phyloP scores from a whole-genome alignment of 2,329 filamentous ascomycete species.

The Hypocreales sp. region DNA sequence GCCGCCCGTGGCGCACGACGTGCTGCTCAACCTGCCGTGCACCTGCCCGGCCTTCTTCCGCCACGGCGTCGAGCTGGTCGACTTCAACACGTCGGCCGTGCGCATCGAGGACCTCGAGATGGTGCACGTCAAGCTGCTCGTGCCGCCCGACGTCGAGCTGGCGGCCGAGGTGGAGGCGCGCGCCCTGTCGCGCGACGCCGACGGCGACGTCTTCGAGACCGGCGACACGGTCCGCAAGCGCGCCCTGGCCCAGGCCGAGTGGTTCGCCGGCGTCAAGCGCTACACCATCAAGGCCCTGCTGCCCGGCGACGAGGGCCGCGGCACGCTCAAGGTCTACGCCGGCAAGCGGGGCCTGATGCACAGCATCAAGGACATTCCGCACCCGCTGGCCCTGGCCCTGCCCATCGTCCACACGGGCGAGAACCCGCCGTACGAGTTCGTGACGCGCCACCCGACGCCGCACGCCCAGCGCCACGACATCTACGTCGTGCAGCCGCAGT shows the following conservation, averaged over 20 bases:
- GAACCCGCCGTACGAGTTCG: slow-evolving; percentile 88
- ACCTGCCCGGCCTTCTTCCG: slow-evolving; percentile 82
- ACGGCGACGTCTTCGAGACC: slow-evolving; percentile 88
- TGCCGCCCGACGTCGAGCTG: slow-evolving; percentile 80
- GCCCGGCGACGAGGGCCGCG: slow-evolving; percentile 81
- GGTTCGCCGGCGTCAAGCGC: slow-evolving; percentile 73
- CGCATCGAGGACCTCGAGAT: slow-evolving; percentile 87
- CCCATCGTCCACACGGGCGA: slow-evolving; percentile 81
- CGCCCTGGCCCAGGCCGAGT: slow-evolving; percentile 81
- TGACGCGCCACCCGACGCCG: slow-evolving; percentile 84
- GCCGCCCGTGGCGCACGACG: slow-evolving; percentile 71
- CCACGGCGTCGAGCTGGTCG: slow-evolving; percentile 61
- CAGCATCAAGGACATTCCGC: slow-evolving; percentile 89
- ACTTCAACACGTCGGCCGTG: slow-evolving; percentile 79
- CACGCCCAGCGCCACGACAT: slow-evolving; percentile 96
- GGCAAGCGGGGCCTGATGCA: slow-evolving; percentile 95
- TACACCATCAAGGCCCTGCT: slow-evolving; percentile 89
- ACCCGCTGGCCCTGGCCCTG: slow-evolving; percentile 77
- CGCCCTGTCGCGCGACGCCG: slow-evolving; percentile 62
- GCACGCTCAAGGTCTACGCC: slow-evolving; percentile 79
- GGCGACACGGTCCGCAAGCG: slow-evolving; percentile 76
- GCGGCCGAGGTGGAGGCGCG: slow-evolving; percentile 84
- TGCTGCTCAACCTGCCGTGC: slow-evolving; percentile 73
- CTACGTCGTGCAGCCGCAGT: slow-evolving; percentile 94
- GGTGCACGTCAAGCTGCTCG: slow-evolving; percentile 74